Base-by-base conservation (phyloP, 2,329 filamentous ascomycete genomes). In the Nemania abortiva region DNA sequence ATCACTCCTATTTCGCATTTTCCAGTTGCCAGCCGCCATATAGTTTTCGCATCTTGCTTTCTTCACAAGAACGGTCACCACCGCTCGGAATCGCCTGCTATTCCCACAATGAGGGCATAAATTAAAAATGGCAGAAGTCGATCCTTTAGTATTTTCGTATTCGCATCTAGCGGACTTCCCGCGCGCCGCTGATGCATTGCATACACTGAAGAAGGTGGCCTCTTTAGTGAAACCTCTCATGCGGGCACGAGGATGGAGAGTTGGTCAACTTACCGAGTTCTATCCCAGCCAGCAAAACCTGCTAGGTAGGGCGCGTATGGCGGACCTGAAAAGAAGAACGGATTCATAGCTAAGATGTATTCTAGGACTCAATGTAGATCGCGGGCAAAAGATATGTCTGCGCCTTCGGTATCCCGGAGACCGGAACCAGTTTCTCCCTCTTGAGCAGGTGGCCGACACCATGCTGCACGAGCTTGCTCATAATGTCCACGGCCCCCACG, bases 381-480 rank as follows among this genome's bases (percentile, higher is more conserved):
- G 82, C 20, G 94, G 94, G 5, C 86, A 91, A 76, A 91, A 91
- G 77, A 97, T 98, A 72, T 92, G 93, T 72, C 84, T 98, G 24
- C 90, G 95, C 52, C 83, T 98, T 67, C 90, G 95, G 65, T 91
- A 96, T 79, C 84, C 92, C 6, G 85, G 88, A 74, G 93, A 97
- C 78, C 86, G 88, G 10, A 89, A 84, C 47, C 90, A 93, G 74
- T 98, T 98, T 76, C 80, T 97, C 22, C 90, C 92, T 0, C 82
- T 95, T 66, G 94, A 98, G 77, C 85, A 92, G 72, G 87, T 97
- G 7, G 86, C 94, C 52, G 94, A 98, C 79, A 98, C 95, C 0
- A 92, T 98, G 90, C 88, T 98, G 22, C 95, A 98, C 78, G 95
- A 98, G 84, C 88, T 98, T 2, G 91, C 89, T n/a, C 95, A 98